phyloP scores from a whole-genome alignment of 768 basidiomycete genomes.

The Antrodiella citrinella region DNA sequence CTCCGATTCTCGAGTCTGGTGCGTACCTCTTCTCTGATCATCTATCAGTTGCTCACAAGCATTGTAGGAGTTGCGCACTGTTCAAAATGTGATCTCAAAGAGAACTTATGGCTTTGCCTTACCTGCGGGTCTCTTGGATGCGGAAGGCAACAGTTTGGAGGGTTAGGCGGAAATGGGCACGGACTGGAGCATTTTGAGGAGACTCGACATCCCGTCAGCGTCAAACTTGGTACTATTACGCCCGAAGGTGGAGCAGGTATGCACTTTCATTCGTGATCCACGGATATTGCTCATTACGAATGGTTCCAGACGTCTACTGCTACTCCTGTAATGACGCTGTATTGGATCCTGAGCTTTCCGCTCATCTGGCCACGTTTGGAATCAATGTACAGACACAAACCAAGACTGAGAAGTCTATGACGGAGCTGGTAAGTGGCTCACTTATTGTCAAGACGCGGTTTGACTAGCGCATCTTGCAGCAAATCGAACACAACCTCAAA shows the following conservation, averaged over 20 bases:
- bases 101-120: constrained; percentile 94
- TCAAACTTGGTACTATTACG: constrained; percentile 95
- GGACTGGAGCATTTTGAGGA: constrained; percentile 70
- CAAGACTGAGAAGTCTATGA: constrained; percentile 96
- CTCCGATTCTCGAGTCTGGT: constrained; percentile 49
- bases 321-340: constrained; percentile 84
- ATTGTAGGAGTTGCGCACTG: constrained; percentile 71
- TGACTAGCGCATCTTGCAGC: constrained; percentile 33
- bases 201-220: constrained; percentile 71
- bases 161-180: constrained; percentile 81
- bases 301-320: constrained; percentile 75
- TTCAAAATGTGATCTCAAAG: constrained; percentile 72
- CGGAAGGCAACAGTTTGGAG: constrained; percentile 80
- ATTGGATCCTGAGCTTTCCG: constrained; percentile 63
- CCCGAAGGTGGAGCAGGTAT: constrained; percentile 86
- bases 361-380: constrained; percentile 75
- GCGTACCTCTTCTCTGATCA: constrained; percentile 8
- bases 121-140: constrained; percentile 88
- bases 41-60: no score
- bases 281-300: background rate
- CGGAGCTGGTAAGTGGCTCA: constrained; percentile 68
- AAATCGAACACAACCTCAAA: constrained; percentile 93
- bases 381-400: constrained; percentile 75
- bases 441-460: background rate
- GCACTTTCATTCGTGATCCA: constrained; percentile 16